phyloP scores from a whole-genome alignment of 108 stramenopile species.

The Mediolabrus comicus region DNA sequence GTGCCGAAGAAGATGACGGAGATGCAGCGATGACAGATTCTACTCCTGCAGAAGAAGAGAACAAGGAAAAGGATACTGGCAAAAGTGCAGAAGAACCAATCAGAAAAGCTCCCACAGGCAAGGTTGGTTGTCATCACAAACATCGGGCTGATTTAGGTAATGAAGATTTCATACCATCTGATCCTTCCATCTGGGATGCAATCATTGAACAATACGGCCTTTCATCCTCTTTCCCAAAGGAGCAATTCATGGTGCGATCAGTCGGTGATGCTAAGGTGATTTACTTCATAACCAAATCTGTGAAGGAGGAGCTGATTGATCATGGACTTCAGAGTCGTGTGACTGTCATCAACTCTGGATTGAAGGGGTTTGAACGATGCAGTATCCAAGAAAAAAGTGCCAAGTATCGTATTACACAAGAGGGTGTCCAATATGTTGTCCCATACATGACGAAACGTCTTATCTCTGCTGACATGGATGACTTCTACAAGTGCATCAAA shows the following conservation, averaged over 20 bases:
- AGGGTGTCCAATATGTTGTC: slow-evolving; percentile 73
- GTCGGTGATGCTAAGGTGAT: slow-evolving; percentile 72
- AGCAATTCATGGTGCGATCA: slow-evolving; percentile 74
- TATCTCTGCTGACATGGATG: slow-evolving; percentile 52
- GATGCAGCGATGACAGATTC: slow-evolving; percentile 6
- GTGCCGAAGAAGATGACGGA: slow-evolving; percentile 8
- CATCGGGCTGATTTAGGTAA: slow-evolving; percentile 51
- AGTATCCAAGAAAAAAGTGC: slow-evolving; percentile 55
- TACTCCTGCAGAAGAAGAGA: slow-evolving; percentile 6
- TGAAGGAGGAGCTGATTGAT: slow-evolving; percentile 69
- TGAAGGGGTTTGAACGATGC: slow-evolving; percentile 75
- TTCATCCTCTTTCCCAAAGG: slow-evolving; percentile 56
- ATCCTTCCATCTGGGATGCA: slow-evolving; percentile 54
- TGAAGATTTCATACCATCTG: slow-evolving; percentile 71
- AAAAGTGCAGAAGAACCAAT: slow-evolving; percentile 9
- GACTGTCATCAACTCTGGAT: slow-evolving; percentile 76
- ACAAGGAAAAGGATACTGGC: not conserved
- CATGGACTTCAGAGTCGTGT: slow-evolving; percentile 68
- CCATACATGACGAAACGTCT: slow-evolving; percentile 85
- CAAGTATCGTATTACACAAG: slow-evolving; percentile 72
- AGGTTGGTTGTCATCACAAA: slow-evolving; percentile 30
- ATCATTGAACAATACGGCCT: slow-evolving; percentile 77
- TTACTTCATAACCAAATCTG: slow-evolving; percentile 69
- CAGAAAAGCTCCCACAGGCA: slow-evolving; percentile 29
- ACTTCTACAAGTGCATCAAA: slow-evolving; percentile 68